A percentile compares a stretch with the other conserved stretches of the same genome.
Conservation (phyloP, 1,284 basidiomycete genomes). For the Tylopilus sp. region DNA sequence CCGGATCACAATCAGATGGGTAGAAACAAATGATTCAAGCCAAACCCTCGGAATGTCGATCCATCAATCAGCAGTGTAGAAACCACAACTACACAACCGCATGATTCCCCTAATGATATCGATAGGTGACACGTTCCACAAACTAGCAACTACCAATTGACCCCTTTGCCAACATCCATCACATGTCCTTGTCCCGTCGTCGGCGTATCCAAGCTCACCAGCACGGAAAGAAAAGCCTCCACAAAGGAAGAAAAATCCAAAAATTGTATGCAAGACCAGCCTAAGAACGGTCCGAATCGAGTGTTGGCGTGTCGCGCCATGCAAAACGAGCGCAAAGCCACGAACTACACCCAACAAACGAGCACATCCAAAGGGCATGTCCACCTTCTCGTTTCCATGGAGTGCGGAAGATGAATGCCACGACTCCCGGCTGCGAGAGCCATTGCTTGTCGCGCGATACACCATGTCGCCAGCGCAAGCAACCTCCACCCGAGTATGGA, state of each 20-base stretch:
- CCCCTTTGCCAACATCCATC: too few relatives aligned
- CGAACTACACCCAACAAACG: conserved; percentile 23
- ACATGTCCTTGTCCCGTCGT: not conserved
- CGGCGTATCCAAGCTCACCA: not conserved
- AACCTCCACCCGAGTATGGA: too few relatives aligned
- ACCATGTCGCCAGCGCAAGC: not conserved
- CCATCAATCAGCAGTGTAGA: too few relatives aligned
- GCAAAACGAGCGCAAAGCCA: conserved; percentile 17
- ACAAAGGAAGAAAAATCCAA: conserved; percentile 22
- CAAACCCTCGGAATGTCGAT: too few relatives aligned
- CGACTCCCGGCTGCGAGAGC: not conserved
- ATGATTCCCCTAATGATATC: too few relatives aligned
- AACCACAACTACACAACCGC: too few relatives aligned
- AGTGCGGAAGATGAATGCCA: too few relatives aligned
- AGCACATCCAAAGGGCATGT: not conserved
- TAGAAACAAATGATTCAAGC: too few relatives aligned
- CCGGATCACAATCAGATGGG: too few relatives aligned
- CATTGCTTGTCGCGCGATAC: not conserved
- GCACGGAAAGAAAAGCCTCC: conserved; percentile 7
- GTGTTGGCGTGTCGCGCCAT: too few relatives aligned
- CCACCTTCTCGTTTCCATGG: conserved; percentile 19
- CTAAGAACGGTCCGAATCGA: conserved; percentile 29
- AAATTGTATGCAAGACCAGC: conserved; percentile 25
- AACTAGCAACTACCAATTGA: too few relatives aligned
- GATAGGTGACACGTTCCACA: too few relatives aligned